Percentiles rank a stretch among this genome's conserved stretches.
These are phyloP conservation scores for Chrysoporthe austroafricana DNA, from an alignment of 2,329 filamentous ascomycete species.

Conservation along the genomic window DNA sequence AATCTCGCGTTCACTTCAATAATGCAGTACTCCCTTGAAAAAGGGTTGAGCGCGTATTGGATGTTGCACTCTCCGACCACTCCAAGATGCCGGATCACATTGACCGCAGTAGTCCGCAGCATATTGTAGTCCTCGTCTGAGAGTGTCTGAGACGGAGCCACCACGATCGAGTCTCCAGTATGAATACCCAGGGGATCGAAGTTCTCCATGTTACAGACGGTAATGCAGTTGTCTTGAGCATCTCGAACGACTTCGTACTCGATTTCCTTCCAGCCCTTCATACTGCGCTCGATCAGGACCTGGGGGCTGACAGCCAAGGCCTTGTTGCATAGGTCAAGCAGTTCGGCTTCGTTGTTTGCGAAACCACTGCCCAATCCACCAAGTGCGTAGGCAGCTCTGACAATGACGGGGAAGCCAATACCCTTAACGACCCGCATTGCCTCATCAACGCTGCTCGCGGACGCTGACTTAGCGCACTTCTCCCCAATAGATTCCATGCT, in stretches of 20 bases:
- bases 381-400: slow-evolving; percentile 92
- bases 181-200: slow-evolving; percentile 97
- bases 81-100: slow-evolving; percentile 95
- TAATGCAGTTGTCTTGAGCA: slow-evolving; percentile 98
- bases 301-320: slow-evolving; percentile 95
- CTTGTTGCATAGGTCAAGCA: slow-evolving; percentile 88
- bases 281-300: slow-evolving; percentile 94
- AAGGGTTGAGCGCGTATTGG: slow-evolving; percentile 94
- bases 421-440: slow-evolving; percentile 84
- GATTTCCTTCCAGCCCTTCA: slow-evolving; percentile 99
- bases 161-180: slow-evolving; percentile 98
- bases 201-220: slow-evolving; percentile 99
- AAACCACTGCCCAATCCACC: slow-evolving; percentile 96
- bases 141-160: slow-evolving; percentile 93
- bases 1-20: slow-evolving; percentile 99
- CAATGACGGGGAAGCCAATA: slow-evolving; percentile 96
- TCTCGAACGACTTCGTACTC: slow-evolving; percentile 99
- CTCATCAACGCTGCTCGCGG: slow-evolving; percentile 85
- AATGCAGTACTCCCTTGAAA: slow-evolving; percentile 96
- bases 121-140: slow-evolving; percentile 99
- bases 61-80: slow-evolving; percentile 99
- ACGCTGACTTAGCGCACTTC: slow-evolving; percentile 97
- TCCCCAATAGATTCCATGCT: slow-evolving; percentile 99
- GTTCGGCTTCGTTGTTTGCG: slow-evolving; percentile 81
- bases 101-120: slow-evolving; percentile 96